Base-by-base conservation (phyloP, 176 grass and related monocot genomes). In the Aechmea fasciata region DNA sequence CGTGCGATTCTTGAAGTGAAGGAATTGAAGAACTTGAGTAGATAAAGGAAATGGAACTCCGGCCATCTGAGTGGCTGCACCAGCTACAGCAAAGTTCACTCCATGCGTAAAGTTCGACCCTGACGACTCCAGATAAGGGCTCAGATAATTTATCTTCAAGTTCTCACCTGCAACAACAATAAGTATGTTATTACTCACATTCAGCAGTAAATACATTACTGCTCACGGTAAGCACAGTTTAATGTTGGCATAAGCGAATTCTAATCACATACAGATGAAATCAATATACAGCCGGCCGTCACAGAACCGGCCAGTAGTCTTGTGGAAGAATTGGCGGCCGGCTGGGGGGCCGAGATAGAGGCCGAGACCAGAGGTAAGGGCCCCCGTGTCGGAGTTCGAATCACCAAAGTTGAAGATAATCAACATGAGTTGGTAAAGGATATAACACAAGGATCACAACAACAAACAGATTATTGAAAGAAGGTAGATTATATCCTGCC, bases 21-120 rank as follows among this genome's bases (percentile, higher is more conserved):
- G 82, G 66, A 89, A 85, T 51, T 89, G 86, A 19, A 68, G 67
- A 0, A 85, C 78, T 47, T 89, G 86, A 51, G 50, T 84, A 47
- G 29, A 63, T 12, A 89, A 77, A 50, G 78, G 19, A 70, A 89
- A 82, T 28, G 24, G 13, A 48, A 57, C 20, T 20, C 6, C 9
- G 11, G 26, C 69, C 8, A 2, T 10, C 13, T 50, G 53, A 2
- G 62, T 70, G 50, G 75, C 69, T 0, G 75, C 86, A 15, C 82
- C 86, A 23, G 86, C 78, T 41, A 72, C 57, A 22, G 82, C 87
- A 28, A 90, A 90, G 77, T 90, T 85, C n/a, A 63, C 70, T 10
- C 78, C 47, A 6, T 67, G 47, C 9, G 65, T 69, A 55, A 81
- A 74, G 25, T 81, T 52, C 6, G 71, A n/a, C 23, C 78, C 78